phyloP scores from a whole-genome alignment of 1,284 basidiomycete species.

The Mycena sp. region DNA sequence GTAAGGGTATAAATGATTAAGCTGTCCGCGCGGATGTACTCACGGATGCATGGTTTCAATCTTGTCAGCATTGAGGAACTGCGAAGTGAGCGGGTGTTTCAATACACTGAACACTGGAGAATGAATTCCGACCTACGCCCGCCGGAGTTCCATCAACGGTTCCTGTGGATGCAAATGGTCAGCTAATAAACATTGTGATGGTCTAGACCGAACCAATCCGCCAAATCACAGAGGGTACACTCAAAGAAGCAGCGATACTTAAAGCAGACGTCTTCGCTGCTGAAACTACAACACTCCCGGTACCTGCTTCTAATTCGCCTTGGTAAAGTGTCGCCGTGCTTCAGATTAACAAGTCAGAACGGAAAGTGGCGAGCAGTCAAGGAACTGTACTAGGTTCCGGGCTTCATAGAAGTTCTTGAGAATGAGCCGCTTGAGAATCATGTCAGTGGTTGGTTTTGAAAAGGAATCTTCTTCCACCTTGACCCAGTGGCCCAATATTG shows the following conservation, averaged over 20 bases:
- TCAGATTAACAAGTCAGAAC: background rate
- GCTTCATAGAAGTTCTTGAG: slow-evolving; percentile 56
- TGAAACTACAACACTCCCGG: slow-evolving; percentile 51
- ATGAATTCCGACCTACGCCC: slow-evolving; percentile 37
- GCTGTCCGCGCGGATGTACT: slow-evolving; percentile 22
- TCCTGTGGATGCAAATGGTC: slow-evolving; percentile 30
- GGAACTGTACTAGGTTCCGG: slow-evolving; percentile 48
- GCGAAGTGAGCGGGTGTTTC: background rate
- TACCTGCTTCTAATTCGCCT: slow-evolving; percentile 55
- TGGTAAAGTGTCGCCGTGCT: slow-evolving; percentile 53
- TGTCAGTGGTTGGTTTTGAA: slow-evolving; percentile 2
- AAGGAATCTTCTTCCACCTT: slow-evolving; percentile 38
- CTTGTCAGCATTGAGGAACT: slow-evolving; percentile 58
- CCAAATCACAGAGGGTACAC: slow-evolving; percentile 51
- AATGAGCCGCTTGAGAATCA: slow-evolving; percentile 47
- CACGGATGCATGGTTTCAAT: slow-evolving; percentile 61
- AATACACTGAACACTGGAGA: background rate
- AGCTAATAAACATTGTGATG: background rate
- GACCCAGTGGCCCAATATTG: slow-evolving; percentile 56
- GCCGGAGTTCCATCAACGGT: slow-evolving; percentile 56
- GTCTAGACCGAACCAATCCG: slow-evolving; percentile 45
- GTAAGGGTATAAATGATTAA: background rate
- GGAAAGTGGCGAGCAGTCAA: background rate
- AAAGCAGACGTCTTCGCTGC: slow-evolving; percentile 50
- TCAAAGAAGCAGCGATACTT: slow-evolving; percentile 44